Evolutionary conservation across 352 stramenopile genomes (phyloP).

Genomic region (Peronosclerospora sorghi): DNA sequence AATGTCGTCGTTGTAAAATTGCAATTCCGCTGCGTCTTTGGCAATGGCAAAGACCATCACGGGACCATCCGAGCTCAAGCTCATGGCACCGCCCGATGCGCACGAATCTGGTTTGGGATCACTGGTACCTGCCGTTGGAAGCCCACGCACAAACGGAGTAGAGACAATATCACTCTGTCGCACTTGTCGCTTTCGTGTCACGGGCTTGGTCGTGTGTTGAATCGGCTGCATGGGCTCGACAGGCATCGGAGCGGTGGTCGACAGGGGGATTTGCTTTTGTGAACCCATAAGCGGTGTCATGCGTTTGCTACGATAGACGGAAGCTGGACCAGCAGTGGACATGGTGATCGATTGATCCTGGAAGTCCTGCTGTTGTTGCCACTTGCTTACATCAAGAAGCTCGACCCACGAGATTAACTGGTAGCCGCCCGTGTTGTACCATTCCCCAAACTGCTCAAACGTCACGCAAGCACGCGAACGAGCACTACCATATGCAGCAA

Average conservation of each 20-base stretch:
- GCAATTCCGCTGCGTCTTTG: slow-evolving; percentile 52
- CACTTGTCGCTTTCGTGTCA: slow-evolving; percentile 55
- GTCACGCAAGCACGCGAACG: slow-evolving; percentile 63
- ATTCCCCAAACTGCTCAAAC: slow-evolving; percentile 87
- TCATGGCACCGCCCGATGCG: slow-evolving; percentile 35
- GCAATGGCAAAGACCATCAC: slow-evolving; percentile 78
- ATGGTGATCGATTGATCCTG: slow-evolving; percentile 37
- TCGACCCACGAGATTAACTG: slow-evolving; percentile 81
- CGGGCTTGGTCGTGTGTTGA: slow-evolving; percentile 37
- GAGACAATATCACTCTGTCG: slow-evolving; percentile 79
- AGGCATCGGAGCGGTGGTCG: slow-evolving; percentile 18
- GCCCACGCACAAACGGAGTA: slow-evolving; percentile 36
- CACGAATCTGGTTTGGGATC: slow-evolving; percentile 10
- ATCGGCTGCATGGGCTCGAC: slow-evolving; percentile 54
- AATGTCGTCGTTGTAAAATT: slow-evolving; percentile 80
- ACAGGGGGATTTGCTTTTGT: slow-evolving; percentile 35
- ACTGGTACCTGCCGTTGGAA: slow-evolving; percentile 7
- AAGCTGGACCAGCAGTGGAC: slow-evolving; percentile 14
- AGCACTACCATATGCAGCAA: slow-evolving; percentile 53
- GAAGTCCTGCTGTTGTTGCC: slow-evolving; percentile 69
- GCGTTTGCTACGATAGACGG: slow-evolving; percentile 20
- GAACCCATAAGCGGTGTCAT: slow-evolving; percentile 33
- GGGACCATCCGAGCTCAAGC: slow-evolving; percentile 52
- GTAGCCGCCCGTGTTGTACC: slow-evolving; percentile 80
- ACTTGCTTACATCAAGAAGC: slow-evolving; percentile 72